Conservation (phyloP, 2,329 filamentous ascomycete species). For the Tolypocladium ovalisporum region DNA sequence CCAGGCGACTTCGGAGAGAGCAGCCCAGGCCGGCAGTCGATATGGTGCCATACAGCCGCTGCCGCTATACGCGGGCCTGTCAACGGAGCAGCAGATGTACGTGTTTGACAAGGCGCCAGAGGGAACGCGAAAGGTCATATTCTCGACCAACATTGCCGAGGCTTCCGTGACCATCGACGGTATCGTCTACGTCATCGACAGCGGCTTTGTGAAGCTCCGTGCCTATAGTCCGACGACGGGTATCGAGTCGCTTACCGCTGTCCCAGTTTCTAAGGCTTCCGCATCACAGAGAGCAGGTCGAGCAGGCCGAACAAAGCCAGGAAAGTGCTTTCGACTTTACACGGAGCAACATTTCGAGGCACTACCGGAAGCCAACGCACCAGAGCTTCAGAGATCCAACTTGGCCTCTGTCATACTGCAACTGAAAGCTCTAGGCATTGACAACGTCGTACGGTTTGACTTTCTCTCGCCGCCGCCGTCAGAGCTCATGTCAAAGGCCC, state of each 20-base stretch:
- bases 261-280: constrained; percentile 78
- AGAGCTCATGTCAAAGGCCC: constrained; percentile 71
- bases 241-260: constrained; percentile 77
- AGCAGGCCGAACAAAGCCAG: constrained; percentile 77
- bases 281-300: constrained; percentile 86
- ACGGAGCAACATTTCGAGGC: constrained; percentile 60
- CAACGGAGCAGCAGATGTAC: constrained; percentile 88
- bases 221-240: constrained; percentile 76
- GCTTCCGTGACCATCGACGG: constrained; percentile 91
- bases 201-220: constrained; percentile 81
- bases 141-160: constrained; percentile 93
- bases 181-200: constrained; percentile 83
- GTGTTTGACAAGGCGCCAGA: constrained; percentile 79
- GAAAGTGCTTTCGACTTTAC: constrained; percentile 91
- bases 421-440: constrained; percentile 87
- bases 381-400: constrained; percentile 88
- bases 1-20: constrained; percentile 66
- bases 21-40: constrained; percentile 40
- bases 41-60: constrained; percentile 30
- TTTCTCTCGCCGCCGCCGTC: constrained; percentile 81
- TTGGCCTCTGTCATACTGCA: constrained; percentile 81
- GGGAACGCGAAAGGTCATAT: constrained; percentile 80
- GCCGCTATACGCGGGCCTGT: constrained; percentile 80
- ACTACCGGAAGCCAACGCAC: constrained; percentile 63
- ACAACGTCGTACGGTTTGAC: constrained; percentile 85